Percentiles rank a stretch among this genome's conserved stretches.
Evolutionary conservation across 192 early-diverging fungal genomes (phyloP).

Genomic region (Chytriomyces sp.): DNA sequence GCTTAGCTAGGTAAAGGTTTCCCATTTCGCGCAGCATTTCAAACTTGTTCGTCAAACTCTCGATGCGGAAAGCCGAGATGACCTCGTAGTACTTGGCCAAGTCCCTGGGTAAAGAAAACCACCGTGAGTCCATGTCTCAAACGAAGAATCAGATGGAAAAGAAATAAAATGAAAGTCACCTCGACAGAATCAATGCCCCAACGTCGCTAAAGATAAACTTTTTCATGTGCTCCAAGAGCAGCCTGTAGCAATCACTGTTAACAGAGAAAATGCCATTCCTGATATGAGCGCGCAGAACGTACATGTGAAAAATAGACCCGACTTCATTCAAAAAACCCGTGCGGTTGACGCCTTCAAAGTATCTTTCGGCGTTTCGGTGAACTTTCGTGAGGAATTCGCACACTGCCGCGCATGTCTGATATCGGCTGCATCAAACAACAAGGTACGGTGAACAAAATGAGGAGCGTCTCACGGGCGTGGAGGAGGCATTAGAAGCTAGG

Average conservation of each 20-base stretch:
- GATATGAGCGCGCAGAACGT: constrained; percentile 20
- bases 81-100: constrained; percentile 92
- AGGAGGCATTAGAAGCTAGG: constrained; percentile 42
- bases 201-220: constrained; percentile 82
- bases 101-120: constrained; percentile 59
- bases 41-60: constrained; percentile 79
- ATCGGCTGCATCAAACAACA: neutral
- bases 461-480: constrained; percentile 32
- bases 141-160: constrained; percentile 1
- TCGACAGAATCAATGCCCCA: constrained; percentile 86
- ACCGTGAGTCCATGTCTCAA: neutral
- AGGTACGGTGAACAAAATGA: neutral
- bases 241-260: constrained; percentile 41
- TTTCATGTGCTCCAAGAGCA: constrained; percentile 92
- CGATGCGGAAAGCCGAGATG: constrained; percentile 73
- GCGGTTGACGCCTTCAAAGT: constrained; percentile 75
- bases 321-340: constrained; percentile 77
- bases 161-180: constrained; percentile 50
- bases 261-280: constrained; percentile 7
- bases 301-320: constrained; percentile 79
- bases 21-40: constrained; percentile 89
- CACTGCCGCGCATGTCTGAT: constrained; percentile 76
- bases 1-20: constrained; percentile 90
- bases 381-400: constrained; percentile 76
- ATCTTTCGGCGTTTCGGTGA: constrained; percentile 58